Conservation (phyloP, 495 filamentous ascomycete genomes). For the Corynascus novoguineensis region DNA sequence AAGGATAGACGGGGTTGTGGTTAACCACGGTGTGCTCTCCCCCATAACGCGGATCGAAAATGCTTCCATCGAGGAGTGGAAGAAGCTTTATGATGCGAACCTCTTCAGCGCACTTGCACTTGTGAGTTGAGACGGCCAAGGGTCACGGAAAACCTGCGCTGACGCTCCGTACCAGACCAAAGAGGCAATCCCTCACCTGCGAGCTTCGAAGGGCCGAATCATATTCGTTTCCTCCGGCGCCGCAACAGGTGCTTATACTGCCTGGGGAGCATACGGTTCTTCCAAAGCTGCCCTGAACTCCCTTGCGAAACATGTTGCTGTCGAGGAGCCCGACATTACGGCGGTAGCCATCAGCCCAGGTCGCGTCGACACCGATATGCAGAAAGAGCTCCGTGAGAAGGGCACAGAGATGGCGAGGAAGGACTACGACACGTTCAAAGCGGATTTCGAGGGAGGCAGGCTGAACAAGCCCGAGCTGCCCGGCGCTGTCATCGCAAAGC, state of each 20-base stretch:
- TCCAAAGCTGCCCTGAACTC: slow-evolving; percentile 89
- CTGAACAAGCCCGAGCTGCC: slow-evolving; percentile 79
- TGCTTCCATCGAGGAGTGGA: slow-evolving; percentile 64
- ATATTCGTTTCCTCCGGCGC: slow-evolving; percentile 76
- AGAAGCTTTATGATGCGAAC: slow-evolving; percentile 71
- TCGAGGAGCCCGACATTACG: slow-evolving; percentile 74
- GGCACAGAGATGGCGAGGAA: slow-evolving; percentile 56
- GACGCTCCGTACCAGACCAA: slow-evolving; percentile 51
- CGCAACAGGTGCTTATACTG: slow-evolving; percentile 57
- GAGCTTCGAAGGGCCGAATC: slow-evolving; percentile 61
- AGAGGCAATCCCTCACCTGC: slow-evolving; percentile 66
- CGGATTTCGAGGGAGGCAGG: slow-evolving; percentile 58
- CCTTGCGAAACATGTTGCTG: slow-evolving; percentile 62
- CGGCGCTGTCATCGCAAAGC: slow-evolving; percentile 75
- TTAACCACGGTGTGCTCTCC: slow-evolving; percentile 81
- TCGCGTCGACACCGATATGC: slow-evolving; percentile 91
- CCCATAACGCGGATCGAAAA: slow-evolving; percentile 71
- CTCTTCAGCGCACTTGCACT: slow-evolving; percentile 74
- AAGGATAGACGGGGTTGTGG: slow-evolving; percentile 70
- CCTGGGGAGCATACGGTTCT: slow-evolving; percentile 76
- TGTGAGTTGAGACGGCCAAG: slow-evolving; percentile 44
- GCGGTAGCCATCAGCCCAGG: slow-evolving; percentile 71
- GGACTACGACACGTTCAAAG: slow-evolving; percentile 62
- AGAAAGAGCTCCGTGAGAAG: slow-evolving; percentile 68
- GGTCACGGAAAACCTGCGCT: neutral